Evolutionary conservation across 805 yeast species (phyloP).

Genomic region (Clavispora vitiphila): DNA sequence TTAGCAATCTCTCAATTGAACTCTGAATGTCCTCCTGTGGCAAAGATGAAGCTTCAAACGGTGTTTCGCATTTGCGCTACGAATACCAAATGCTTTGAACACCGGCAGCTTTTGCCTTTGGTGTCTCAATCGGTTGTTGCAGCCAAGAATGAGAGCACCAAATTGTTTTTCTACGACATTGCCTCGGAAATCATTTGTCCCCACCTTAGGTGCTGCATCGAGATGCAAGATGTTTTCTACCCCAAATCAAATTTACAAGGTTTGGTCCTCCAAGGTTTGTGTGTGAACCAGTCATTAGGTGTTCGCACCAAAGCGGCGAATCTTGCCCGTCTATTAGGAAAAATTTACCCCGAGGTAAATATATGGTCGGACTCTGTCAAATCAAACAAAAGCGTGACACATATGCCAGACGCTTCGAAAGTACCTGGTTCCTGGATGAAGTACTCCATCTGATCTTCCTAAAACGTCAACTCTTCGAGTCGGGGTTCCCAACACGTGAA

Average conservation of each 20-base stretch:
- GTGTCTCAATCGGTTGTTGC: constrained; percentile 8
- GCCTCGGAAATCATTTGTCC: constrained; percentile 9
- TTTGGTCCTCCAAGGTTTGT: constrained; percentile 12
- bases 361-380: constrained; percentile 7
- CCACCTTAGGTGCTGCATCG: constrained; percentile 13
- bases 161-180: constrained; percentile 13
- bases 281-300: constrained; percentile 10
- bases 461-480: not conserved
- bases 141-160: constrained; percentile 8
- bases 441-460: not conserved
- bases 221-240: constrained; percentile 11
- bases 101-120: constrained; percentile 8
- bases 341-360: constrained; percentile 9
- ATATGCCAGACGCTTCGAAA: constrained; percentile 2
- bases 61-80: constrained; percentile 11
- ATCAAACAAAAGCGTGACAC: not conserved
- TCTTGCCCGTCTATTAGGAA: constrained; percentile 7
- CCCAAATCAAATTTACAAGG: constrained; percentile 10
- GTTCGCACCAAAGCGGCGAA: constrained; percentile 9
- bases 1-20: constrained; percentile 9
- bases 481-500: not conserved
- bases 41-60: constrained; percentile 7
- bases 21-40: not conserved
- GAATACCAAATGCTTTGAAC: constrained; percentile 8
- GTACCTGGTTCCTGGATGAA: constrained; percentile 16